phyloP scores from a whole-genome alignment of 441 rosid species.

The Gossypium trilobum region DNA sequence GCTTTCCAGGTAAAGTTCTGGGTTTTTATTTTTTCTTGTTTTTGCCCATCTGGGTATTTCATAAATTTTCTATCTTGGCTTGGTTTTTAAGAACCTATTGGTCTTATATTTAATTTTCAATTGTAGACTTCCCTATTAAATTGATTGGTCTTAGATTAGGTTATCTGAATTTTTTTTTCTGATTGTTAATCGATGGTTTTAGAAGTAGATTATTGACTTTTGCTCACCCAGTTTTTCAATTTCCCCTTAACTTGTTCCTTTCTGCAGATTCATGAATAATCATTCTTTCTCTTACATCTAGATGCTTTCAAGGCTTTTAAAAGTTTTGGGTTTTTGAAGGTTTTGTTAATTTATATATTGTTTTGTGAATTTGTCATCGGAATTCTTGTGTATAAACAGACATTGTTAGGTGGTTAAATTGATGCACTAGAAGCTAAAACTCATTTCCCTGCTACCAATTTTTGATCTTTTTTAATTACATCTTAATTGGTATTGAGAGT shows the following conservation, averaged over 20 bases:
- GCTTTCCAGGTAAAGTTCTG: constrained; percentile 17
- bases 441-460: background rate
- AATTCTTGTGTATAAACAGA: background rate
- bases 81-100: constrained; percentile 10
- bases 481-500: background rate
- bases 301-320: background rate
- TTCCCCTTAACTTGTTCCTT: background rate
- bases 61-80: constrained; percentile 7
- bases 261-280: background rate
- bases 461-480: background rate
- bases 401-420: background rate
- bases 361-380: background rate
- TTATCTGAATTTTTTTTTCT: background rate
- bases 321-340: background rate
- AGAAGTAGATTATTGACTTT: background rate
- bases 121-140: background rate
- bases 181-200: constrained; percentile 9
- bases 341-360: background rate
- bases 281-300: background rate
- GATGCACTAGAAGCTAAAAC: background rate
- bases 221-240: background rate
- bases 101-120: background rate
- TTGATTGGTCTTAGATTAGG: constrained; percentile 9
- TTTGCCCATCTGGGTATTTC: constrained; percentile 22
- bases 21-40: background rate